A percentile compares a stretch with the other conserved stretches of the same genome.
Evolutionary conservation across 495 filamentous ascomycete genomes (phyloP).

Genomic region (Bathelium albidoporum): DNA sequence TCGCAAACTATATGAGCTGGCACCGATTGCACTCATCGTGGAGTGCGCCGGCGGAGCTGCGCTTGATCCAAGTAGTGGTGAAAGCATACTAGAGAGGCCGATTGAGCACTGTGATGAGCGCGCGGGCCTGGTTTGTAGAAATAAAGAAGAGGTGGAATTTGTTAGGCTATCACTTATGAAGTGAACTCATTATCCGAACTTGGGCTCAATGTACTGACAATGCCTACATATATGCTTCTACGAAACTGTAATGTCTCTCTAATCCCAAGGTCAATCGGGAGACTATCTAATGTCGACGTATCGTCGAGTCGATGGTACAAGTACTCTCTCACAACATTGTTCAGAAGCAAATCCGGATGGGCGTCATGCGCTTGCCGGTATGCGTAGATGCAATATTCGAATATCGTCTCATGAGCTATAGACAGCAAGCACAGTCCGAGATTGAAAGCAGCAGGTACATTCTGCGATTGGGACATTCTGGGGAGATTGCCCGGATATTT

Average conservation of each 20-base stretch:
- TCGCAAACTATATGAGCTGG: conserved; percentile 40
- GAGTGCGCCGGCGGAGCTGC: conserved; percentile 43
- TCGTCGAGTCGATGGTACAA: neutral
- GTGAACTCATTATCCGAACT: neutral
- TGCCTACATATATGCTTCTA: neutral
- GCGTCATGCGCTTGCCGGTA: too few species aligned
- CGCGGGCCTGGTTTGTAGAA: conserved; percentile 41
- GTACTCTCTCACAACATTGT: neutral
- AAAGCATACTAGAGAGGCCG: conserved; percentile 28
- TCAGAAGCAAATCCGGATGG: neutral
- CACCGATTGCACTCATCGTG: conserved; percentile 40
- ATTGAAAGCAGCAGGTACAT: too few species aligned
- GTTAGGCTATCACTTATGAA: conserved; percentile 8
- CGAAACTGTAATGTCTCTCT: neutral
- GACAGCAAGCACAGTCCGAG: too few species aligned
- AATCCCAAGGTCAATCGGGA: neutral
- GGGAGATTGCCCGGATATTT: too few species aligned
- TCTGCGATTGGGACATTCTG: too few species aligned
- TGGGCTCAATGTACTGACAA: neutral
- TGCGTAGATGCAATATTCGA: too few species aligned
- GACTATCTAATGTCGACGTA: too few species aligned
- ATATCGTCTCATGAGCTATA: too few species aligned
- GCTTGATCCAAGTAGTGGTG: conserved; percentile 34
- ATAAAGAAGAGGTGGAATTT: conserved; percentile 35
- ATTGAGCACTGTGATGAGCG: conserved; percentile 36